Base-by-base conservation (phyloP, 306 rosid species). In the Cicer arietinum region DNA sequence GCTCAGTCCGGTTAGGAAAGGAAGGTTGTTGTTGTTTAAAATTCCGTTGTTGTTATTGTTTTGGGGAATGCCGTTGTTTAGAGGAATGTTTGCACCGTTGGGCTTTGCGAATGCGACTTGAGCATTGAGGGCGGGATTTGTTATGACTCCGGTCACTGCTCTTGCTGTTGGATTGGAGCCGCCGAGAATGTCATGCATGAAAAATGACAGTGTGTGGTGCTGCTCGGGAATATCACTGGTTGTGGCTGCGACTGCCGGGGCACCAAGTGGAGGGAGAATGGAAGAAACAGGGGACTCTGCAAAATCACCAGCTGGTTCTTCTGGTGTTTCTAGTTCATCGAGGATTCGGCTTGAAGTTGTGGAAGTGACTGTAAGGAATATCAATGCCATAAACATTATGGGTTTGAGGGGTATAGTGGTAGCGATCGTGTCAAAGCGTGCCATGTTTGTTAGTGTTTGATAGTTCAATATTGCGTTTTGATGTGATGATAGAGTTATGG, bases 51-150 rank as follows among this genome's bases (percentile, higher is more conserved):
- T 93, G 86, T 88, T 79, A 72, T 85, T 89, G 81, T 82, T 86
- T 76, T 89, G 81, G 0, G 97, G 95, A 46, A 90, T 59, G 5
- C 87, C 91, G 3, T 80, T 86, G 69, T 85, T 81, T 6, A 91
- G 76, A 13, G 89, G 86, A 70, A 90, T 10, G 71, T 80, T 86
- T 22, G 98, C 98, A 0, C 98, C 95, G 6, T 89, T 90, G 4
- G 98, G 96, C 84, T 92, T 92, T 8, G 98, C 89, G 30, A 92
- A 92, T 12, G 98, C 94, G 11, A 92, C 90, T 73, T 89, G 90
- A 1, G 96, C 96, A 11, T 84, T 87, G 66, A 87, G 84, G 0
- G 94, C 91, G 0, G 98, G 96, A 75, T 90, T 90, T 42, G 88
- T 69, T 1, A 89, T 94, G 0, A 88, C 84, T 6, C 96, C 94